These are phyloP conservation scores for Agrocybe chaxingu DNA, from an alignment of 768 basidiomycete genomes.

Conservation along the genomic window DNA sequence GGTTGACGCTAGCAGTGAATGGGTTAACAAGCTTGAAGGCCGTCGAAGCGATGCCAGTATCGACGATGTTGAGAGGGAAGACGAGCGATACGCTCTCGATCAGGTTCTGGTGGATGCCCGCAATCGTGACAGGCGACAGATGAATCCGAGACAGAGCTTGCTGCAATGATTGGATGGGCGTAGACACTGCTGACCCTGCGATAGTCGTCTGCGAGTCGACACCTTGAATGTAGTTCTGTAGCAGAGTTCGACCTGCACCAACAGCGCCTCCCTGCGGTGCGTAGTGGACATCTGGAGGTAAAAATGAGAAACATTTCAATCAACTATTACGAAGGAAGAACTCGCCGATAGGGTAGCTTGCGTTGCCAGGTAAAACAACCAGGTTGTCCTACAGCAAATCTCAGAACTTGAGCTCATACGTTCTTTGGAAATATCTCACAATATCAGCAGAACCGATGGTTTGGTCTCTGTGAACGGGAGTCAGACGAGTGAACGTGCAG, in stretches of 20 bases:
- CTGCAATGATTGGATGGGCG: conserved; percentile 58
- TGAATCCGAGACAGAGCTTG: conserved; percentile 57
- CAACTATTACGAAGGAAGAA: background rate
- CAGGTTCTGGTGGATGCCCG: conserved; percentile 59
- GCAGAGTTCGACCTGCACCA: conserved; percentile 50
- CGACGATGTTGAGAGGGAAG: conserved; percentile 61
- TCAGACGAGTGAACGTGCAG: background rate
- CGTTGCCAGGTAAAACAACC: conserved; percentile 56
- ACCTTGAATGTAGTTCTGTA: conserved; percentile 72
- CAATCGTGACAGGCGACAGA: conserved; percentile 60
- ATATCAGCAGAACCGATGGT: conserved; percentile 59
- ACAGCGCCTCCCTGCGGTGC: conserved; percentile 51
- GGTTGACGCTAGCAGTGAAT: conserved; percentile 69
- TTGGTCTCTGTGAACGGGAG: conserved; percentile 32
- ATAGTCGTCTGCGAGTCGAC: conserved; percentile 53
- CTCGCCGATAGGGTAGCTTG: conserved; percentile 51
- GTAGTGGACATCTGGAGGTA: conserved; percentile 53
- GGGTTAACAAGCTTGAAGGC: conserved; percentile 62
- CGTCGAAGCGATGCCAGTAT: conserved; percentile 56
- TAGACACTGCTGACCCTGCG: conserved; percentile 50
- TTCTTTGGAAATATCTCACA: conserved; percentile 25
- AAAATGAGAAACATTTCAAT: background rate
- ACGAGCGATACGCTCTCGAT: conserved; percentile 52
- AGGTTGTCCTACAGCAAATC: conserved; percentile 39
- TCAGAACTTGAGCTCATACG: no score